phyloP scores from a whole-genome alignment of 2,329 filamentous ascomycete species.

The Salinomyces thailandicus region DNA sequence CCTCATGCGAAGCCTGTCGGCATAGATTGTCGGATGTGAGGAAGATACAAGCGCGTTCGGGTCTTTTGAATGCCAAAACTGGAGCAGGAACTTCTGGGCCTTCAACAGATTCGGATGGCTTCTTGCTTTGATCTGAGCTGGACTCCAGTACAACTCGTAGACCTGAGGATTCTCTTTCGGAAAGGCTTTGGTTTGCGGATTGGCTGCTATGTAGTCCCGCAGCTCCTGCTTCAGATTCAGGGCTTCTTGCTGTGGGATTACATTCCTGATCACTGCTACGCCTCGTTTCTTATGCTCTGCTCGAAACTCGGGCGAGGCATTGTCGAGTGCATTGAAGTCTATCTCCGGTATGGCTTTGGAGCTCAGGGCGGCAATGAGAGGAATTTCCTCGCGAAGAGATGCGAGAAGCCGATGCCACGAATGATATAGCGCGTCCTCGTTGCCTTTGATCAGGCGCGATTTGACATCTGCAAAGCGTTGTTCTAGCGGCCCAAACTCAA shows the following conservation, averaged over 20 bases:
- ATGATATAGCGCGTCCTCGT: conserved; percentile 37
- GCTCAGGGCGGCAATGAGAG: conserved; percentile 32
- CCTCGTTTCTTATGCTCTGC: conserved; percentile 48
- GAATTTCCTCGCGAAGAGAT: conserved; percentile 34
- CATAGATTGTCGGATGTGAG: conserved; percentile 39
- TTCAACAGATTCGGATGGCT: conserved; percentile 38
- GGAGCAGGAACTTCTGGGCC: conserved; percentile 39
- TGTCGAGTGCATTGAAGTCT: conserved; percentile 35
- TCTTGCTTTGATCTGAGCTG: conserved; percentile 37
- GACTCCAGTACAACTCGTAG: conserved; percentile 43
- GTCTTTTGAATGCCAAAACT: conserved; percentile 39
- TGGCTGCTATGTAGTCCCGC: conserved; percentile 35
- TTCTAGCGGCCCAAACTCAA: conserved; percentile 34
- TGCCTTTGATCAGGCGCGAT: conserved; percentile 32
- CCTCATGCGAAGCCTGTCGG: conserved; percentile 42
- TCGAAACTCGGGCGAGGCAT: conserved; percentile 45
- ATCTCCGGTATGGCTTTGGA: conserved; percentile 38
- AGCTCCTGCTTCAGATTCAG: conserved; percentile 36
- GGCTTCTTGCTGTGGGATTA: conserved; percentile 34
- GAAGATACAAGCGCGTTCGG: conserved; percentile 34
- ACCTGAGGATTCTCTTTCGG: conserved; percentile 40
- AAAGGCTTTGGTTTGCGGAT: conserved; percentile 39
- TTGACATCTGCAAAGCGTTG: conserved; percentile 39
- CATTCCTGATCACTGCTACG: conserved; percentile 38
- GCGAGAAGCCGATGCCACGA: conserved; percentile 40